Evolutionary conservation across 805 yeast species (phyloP), one percentile per base, ranked within the genome.

Genomic region (Saccharomycopsis sp.): DNA sequence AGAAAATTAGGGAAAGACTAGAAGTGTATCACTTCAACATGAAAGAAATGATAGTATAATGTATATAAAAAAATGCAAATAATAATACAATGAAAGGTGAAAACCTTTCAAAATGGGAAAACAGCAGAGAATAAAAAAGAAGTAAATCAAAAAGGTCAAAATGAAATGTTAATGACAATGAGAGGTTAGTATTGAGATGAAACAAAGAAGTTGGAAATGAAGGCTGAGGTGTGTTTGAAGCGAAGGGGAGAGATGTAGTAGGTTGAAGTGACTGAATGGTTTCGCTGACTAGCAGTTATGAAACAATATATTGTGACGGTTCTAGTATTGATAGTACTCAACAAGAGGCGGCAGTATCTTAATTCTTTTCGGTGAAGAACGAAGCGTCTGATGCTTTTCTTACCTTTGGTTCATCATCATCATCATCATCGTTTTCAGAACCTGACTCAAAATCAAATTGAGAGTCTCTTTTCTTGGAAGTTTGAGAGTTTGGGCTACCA

Each of bases 381-480:
- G 46, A 39, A 13, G 44, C 38, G 10, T 42, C 47, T 6, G 46
- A 39, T 10, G 44, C 31, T 21, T 33, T 35, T 39, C 43, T 35
- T 7, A 36, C 42, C 21, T 32, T 34, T 15, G 18, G 9, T n/a
- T 30, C 30, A 10, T 30, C 35, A 9, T 25, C 37, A 4, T 17
- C 26, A 13, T 27, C 39, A 10, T 27, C 4, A 12, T 19, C 34
- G 13, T 41, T 33, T 10, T 38, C 42, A 3, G 36, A 40, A 23
- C 35, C 45, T 16, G 49, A 39, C 26, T 45, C 46, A 34, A 45
- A 45, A 22, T 45, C 46, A 31, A 42, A 38, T n/a, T 39, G 40
- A 7, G 45, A 42, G 10, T 20, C 49, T 39, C 46, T 38, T 19
- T 39, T 42, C 33, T 41, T 43, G 19, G 44, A 37, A 6, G 15